Evolutionary conservation across 2,329 filamentous ascomycete genomes (phyloP), one percentile per base, ranked within the genome.

Genomic region (Ascochyta fabae): DNA sequence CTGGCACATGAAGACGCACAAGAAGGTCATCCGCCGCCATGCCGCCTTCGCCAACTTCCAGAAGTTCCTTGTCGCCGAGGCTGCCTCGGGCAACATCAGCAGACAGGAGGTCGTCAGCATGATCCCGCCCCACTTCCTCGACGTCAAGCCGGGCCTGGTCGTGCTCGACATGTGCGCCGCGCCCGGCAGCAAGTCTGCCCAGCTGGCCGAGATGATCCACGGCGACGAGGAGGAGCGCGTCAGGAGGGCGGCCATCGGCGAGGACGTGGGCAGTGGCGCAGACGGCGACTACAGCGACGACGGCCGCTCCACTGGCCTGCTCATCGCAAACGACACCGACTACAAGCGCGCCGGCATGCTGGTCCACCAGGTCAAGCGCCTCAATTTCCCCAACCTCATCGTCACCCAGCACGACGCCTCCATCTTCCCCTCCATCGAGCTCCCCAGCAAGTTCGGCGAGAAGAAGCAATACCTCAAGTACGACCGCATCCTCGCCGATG

Each of bases 341-440:
- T 97, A 97, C 81, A 96, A 94, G 81, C 90, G 95, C 62, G 92
- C 92, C 52, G 95, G 98, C 78, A 95, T 99, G 90, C 80, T 99
- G 73, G 91, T 97, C 43, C 95, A 99, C 76, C 95, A 99, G 78
- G 90, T 98, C 69, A 99, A 99, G 83, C 90, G 95, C 59, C 83
- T 99, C 46, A 96, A 94, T 60, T 98, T 95, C 4, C 94, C 95
- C 3, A 99, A 99, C 75, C 82, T 99, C 65, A 89, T 99, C 60
- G 94, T 99, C 59, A 98, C 92, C 38, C 98, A 99, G 75, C 94
- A 99, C 79, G 95, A 99, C 76, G 95, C 95, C 38, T 97, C 93
- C 4, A 87, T 96, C 75, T 99, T 93, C 77, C 95, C 95, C 3
- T 92, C 93, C 0, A 92, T 99, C 70, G 91, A 89, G 72, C 84